Percentiles rank a stretch among this genome's conserved stretches.
Evolutionary conservation across 495 filamentous ascomycete species (phyloP).

Genomic region (Rhypophila decipiens): DNA sequence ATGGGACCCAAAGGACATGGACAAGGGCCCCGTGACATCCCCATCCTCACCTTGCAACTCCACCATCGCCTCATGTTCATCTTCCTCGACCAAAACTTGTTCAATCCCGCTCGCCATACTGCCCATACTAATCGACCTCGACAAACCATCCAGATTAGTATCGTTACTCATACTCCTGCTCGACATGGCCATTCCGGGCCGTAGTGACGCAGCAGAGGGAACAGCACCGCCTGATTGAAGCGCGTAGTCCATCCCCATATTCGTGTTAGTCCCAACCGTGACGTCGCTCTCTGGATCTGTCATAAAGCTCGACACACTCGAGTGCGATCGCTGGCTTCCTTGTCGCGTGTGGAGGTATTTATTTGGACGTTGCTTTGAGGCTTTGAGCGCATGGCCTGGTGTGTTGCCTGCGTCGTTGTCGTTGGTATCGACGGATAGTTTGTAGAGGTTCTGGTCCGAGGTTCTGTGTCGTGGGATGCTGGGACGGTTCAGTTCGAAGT

Average conservation of each 20-base stretch:
- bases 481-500: not conserved
- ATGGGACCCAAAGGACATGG: slow-evolving; percentile 10
- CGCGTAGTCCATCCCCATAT: slow-evolving; percentile 78
- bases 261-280: slow-evolving; percentile 49
- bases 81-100: too few relatives aligned
- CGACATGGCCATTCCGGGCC: too few relatives aligned
- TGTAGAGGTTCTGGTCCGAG: slow-evolving; percentile 24
- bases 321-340: slow-evolving; percentile 69
- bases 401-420: slow-evolving; percentile 30
- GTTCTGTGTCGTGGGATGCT: not conserved
- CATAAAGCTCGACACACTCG: slow-evolving; percentile 68
- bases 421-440: slow-evolving; percentile 21
- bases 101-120: slow-evolving; percentile 93
- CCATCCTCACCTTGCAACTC: too few relatives aligned
- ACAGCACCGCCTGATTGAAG: slow-evolving; percentile 76
- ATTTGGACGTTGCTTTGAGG: slow-evolving; percentile 46
- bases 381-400: slow-evolving; percentile 22
- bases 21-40: slow-evolving; percentile 42
- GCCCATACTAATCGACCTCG: slow-evolving; percentile 79
- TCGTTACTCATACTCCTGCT: slow-evolving; percentile 47
- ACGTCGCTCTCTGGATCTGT: slow-evolving; percentile 62
- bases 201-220: slow-evolving; percentile 49
- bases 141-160: too few relatives aligned
- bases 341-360: slow-evolving; percentile 69
- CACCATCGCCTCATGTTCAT: too few relatives aligned